phyloP scores from a whole-genome alignment of 352 stramenopile species.

The Hyphochytrium catenoides region DNA sequence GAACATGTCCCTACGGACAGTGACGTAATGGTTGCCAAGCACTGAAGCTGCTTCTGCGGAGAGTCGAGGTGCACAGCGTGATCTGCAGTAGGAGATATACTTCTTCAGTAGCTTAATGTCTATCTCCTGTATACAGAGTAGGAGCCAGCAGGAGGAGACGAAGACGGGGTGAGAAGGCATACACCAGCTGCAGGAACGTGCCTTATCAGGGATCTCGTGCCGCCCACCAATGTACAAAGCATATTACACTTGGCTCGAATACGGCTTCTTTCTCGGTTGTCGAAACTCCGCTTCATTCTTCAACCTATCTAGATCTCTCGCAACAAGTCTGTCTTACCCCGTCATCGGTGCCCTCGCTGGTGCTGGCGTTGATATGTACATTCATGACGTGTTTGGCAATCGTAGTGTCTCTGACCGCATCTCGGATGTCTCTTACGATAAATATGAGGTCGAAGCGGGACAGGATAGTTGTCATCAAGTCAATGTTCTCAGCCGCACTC shows the following conservation, averaged over 20 bases:
- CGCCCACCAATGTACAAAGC: too few species aligned
- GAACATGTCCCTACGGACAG: slow-evolving; percentile 85
- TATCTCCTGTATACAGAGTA: slow-evolving; percentile 19
- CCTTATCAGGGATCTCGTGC: too few species aligned
- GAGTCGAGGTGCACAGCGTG: slow-evolving; percentile 74
- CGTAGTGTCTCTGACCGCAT: slow-evolving; percentile 80
- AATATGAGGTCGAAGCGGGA: slow-evolving; percentile 98
- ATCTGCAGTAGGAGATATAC: slow-evolving; percentile 94
- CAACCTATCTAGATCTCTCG: slow-evolving; percentile 6
- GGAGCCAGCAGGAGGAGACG: not conserved
- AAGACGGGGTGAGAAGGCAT: too few species aligned
- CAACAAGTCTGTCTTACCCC: slow-evolving; percentile 5
- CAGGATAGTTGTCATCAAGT: slow-evolving; percentile 96
- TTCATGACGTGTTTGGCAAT: slow-evolving; percentile 96
- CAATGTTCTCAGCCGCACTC: slow-evolving; percentile 94
- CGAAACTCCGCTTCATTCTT: too few species aligned
- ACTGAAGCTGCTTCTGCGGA: slow-evolving; percentile 68
- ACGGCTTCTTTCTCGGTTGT: too few species aligned
- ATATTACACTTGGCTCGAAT: too few species aligned
- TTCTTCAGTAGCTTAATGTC: slow-evolving; percentile 79
- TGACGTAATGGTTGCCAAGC: slow-evolving; percentile 90
- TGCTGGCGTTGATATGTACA: slow-evolving; percentile 78
- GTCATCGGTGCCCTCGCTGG: slow-evolving; percentile 10
- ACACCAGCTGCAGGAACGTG: too few species aligned
- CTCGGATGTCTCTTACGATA: slow-evolving; percentile 91